Base-by-base conservation (phyloP, 2,329 filamentous ascomycete genomes). In the Nannizzia gypsea region DNA sequence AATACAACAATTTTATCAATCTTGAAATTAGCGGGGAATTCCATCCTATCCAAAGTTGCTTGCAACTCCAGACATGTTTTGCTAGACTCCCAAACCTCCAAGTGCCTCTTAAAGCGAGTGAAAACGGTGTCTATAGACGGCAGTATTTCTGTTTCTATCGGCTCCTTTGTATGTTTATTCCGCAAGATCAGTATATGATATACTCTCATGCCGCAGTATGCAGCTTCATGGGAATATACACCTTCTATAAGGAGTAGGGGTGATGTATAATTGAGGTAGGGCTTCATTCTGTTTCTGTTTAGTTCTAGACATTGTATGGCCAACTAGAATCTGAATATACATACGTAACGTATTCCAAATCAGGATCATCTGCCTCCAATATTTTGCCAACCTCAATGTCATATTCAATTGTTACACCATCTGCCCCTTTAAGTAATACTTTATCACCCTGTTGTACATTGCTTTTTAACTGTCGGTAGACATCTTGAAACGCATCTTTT, bases 1-100 rank as follows among this genome's bases (percentile, higher is more conserved):
- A 62, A 52, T 6, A 20, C 62, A 58, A 62, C 24, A 48, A 62
- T 62, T 26, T 62, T 61, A 34, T n/a, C n/a, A 20, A 62, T 50
- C 17, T 42, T 48, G 20, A 44, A 46, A 20, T 20, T 11, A 2
- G n/a, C 3, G 3, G n/a, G 42, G 6, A 46, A 46, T 24, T 5
- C 11, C n/a, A 46, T 46, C 42, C 11, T 46, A 3, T 11, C 20
- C 11, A 46, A 17, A 11, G 8, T 46, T 46, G 5, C n/a, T 8
- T 46, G 42, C 1, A 17, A 20, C 4, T 24, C 6, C 5, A 46
- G 42, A 17, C 42, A 46, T 20, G 17, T 46, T 24, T 46, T 20
- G 42, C 42, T 46, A 5, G 20, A 46, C 42, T 46, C 42, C 6
- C 42, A 46, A 8, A 9, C 6, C 17, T 24, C 42, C 22, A 46